Base-by-base conservation (phyloP, 345 rosid species). In the Hibiscus syriacus region DNA sequence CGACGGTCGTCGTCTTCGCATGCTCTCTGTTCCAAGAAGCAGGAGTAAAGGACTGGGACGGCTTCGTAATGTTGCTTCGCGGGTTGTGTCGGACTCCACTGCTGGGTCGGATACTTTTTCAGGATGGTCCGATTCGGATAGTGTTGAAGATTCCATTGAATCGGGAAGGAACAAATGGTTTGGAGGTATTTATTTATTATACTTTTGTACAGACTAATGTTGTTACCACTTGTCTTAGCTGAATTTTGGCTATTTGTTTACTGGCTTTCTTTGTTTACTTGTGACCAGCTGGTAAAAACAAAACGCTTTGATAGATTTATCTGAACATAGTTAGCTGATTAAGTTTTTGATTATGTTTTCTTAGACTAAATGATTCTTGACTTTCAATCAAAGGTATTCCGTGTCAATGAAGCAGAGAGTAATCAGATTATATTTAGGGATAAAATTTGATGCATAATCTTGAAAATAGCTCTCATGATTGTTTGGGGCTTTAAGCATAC, bases 81-180 rank as follows among this genome's bases (percentile, higher is more conserved):
- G 81, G 81, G 66, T 69, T 29, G 73, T 73, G 58, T 75, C 85
- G 54, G 79, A 79, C 68, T 78, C 83, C 39, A 23, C 41, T 70
- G 25, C 68, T 26, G 68, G 68, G 23, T 34, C 73, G 0, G 87
- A 84, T 81, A 72, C 74, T 54, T 76, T 90, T 50, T 77, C 92
- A 32, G 98, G 96, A 2, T 87, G 99, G 97, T 73, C 82, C 14
- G 84, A 77, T 72, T 81, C 94, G 5, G 86, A 74, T 34, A 69
- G 54, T 20, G 82, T 53, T 12, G 82, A 69, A 2, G 76, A 70
- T 41, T 69, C 86, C 7, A 20, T 52, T 6, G 84, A 80, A 72
- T 70, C 75, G 14, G 75, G 69, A 70, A 84, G 70, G 85, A 89
- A 86, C 80, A 78, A 69, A 64, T 78, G 73, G 78, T 58, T 82